A percentile compares a stretch with the other conserved stretches of the same genome.
These are phyloP conservation scores for Termitomyces sp. DNA, from an alignment of 1,284 basidiomycete genomes.

Conservation along the genomic window DNA sequence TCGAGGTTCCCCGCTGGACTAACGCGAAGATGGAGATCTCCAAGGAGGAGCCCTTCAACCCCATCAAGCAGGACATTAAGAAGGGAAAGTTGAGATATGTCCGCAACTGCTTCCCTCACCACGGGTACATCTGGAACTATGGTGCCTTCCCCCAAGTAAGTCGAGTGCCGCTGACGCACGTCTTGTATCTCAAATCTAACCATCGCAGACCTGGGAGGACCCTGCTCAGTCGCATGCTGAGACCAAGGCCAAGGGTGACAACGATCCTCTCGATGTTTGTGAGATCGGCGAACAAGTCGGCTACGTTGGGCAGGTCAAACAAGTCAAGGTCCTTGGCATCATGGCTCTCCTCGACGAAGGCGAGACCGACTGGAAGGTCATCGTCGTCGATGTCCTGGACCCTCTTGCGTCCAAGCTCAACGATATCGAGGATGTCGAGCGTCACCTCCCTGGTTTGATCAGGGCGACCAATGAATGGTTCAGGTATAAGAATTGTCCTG, in stretches of 20 bases:
- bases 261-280: conserved; percentile 99
- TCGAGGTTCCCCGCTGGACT: conserved; percentile 99
- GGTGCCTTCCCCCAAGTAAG: conserved; percentile 92
- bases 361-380: conserved; percentile 98
- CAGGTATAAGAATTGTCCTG: conserved; percentile 46
- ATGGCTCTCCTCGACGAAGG: conserved; percentile 99
- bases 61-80: conserved; percentile 98
- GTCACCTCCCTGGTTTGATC: conserved; percentile 95
- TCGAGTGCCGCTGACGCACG: conserved; percentile 8
- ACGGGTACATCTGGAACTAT: conserved; percentile 99
- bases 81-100: conserved; percentile 96
- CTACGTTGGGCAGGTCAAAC: conserved; percentile 97
- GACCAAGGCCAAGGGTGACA: conserved; percentile 99
- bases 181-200: conserved; percentile 11
- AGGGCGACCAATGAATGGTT: conserved; percentile 97
- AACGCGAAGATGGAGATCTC: conserved; percentile 99
- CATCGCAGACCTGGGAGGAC: conserved; percentile 93
- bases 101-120: conserved; percentile 99
- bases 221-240: conserved; percentile 85
- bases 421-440: conserved; percentile 99
- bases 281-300: conserved; percentile 99
- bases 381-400: conserved; percentile 96
- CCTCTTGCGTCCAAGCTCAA: conserved; percentile 96
- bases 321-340: conserved; percentile 99
- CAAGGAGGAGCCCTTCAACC: conserved; percentile 97